A percentile compares a stretch with the other conserved stretches of the same genome.
phyloP scores from a whole-genome alignment of 2,329 filamentous ascomycete genomes.

The Fusarium sp. region DNA sequence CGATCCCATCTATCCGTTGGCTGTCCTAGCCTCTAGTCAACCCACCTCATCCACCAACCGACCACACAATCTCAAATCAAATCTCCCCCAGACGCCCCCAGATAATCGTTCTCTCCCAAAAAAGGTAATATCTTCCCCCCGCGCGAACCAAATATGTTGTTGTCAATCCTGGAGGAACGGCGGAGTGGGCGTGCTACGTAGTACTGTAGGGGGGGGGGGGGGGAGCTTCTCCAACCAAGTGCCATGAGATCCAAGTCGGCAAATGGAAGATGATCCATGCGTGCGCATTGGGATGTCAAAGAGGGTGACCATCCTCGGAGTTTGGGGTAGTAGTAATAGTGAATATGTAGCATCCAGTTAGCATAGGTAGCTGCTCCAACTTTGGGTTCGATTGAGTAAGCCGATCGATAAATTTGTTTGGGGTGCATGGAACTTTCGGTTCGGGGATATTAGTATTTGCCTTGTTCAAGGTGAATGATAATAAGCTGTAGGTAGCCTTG shows the following conservation, averaged over 20 bases:
- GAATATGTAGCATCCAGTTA: constrained; percentile 24
- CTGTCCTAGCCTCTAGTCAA: constrained; percentile 31
- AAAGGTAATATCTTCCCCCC: constrained; percentile 36
- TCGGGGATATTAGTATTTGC: constrained; percentile 15
- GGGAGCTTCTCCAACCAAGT: constrained; percentile 14
- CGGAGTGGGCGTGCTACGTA: constrained; percentile 21
- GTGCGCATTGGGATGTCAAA: constrained; percentile 22
- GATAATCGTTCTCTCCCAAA: constrained; percentile 34
- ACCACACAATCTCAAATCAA: constrained; percentile 39
- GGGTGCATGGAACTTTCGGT: not conserved
- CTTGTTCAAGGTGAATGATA: constrained; percentile 6
- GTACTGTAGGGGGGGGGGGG: too few species aligned
- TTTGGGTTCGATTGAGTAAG: constrained; percentile 28
- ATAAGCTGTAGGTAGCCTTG: not conserved
- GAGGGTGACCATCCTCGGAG: constrained; percentile 11
- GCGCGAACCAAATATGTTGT: constrained; percentile 24
- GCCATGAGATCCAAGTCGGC: constrained; percentile 17
- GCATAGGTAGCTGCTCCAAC: constrained; percentile 19
- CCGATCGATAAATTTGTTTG: constrained; percentile 5
- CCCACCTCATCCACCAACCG: constrained; percentile 42
- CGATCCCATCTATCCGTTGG: constrained; percentile 39
- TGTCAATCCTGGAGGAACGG: constrained; percentile 43
- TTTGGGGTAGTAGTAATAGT: constrained; percentile 17
- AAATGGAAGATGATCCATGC: constrained; percentile 15
- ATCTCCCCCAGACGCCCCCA: constrained; percentile 32